phyloP scores from a whole-genome alignment of 2,329 filamentous ascomycete genomes.

The Apiospora kogelbergensis region DNA sequence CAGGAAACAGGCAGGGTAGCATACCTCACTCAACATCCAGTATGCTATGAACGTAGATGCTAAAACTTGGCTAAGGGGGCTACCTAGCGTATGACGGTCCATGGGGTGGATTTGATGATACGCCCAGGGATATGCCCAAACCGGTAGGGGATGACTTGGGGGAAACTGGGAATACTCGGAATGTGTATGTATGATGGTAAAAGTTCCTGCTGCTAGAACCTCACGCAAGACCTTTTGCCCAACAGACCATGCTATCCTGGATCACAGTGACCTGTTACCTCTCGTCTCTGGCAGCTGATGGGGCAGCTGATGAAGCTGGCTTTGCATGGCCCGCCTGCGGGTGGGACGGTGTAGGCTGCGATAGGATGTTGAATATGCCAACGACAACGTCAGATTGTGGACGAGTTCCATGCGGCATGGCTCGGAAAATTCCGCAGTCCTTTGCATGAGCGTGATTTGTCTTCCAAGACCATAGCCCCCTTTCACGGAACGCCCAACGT shows the following conservation, averaged over 20 bases:
- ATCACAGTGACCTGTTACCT: background rate
- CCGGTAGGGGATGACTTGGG: background rate
- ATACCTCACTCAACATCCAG: background rate
- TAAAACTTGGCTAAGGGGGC: background rate
- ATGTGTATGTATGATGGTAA: background rate
- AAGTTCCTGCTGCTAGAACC: background rate
- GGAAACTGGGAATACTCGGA: background rate
- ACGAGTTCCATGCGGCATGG: background rate
- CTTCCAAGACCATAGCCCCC: background rate
- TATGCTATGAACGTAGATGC: background rate
- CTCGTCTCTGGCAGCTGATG: background rate
- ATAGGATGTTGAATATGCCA: background rate
- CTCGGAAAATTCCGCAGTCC: background rate
- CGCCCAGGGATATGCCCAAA: no score
- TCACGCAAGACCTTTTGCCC: background rate
- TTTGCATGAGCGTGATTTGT: background rate
- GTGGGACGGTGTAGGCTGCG: no score
- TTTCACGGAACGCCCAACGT: background rate
- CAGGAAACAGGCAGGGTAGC: background rate
- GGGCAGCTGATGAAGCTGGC: no score
- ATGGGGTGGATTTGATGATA: background rate
- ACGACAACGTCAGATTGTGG: background rate
- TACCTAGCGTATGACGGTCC: background rate
- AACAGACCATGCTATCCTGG: background rate
- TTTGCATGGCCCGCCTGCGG: no score